A percentile compares a stretch with the other conserved stretches of the same genome.
Conservation (phyloP, 257 asterid species). For the Penstemon barbatus region DNA sequence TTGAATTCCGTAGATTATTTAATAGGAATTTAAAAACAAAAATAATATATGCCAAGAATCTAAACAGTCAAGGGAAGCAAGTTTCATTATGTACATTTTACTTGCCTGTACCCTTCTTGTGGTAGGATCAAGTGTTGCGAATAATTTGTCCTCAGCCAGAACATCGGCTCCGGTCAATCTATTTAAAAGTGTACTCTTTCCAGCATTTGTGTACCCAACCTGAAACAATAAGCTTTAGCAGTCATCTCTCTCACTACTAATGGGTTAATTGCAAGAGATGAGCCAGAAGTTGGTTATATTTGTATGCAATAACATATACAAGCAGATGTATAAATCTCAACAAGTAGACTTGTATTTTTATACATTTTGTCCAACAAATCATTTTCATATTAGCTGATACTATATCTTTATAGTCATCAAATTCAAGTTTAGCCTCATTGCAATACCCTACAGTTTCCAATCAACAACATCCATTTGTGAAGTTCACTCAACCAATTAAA, state of each 20-base stretch:
- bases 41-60: conserved; percentile 12
- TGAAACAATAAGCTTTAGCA: conserved; percentile 34
- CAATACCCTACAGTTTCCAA: neutral
- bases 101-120: conserved; percentile 95
- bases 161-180: conserved; percentile 89
- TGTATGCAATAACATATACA: neutral
- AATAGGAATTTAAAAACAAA: neutral
- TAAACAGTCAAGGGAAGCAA: conserved; percentile 17
- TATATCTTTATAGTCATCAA: neutral
- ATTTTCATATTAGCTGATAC: conserved; percentile 7
- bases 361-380: conserved; percentile 2
- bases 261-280: neutral
- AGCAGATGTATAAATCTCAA: neutral
- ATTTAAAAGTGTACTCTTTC: conserved; percentile 93
- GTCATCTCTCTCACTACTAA: conserved; percentile 9
- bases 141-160: conserved; percentile 88
- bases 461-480: no score
- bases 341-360: neutral
- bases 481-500: no score
- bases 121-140: conserved; percentile 98
- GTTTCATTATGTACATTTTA: conserved; percentile 22
- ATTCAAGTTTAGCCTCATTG: conserved; percentile 6
- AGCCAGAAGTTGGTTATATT: conserved; percentile 10
- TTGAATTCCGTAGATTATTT: conserved; percentile 3
- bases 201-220: conserved; percentile 99